A percentile compares a stretch with the other conserved stretches of the same genome.
phyloP scores from a whole-genome alignment of 768 basidiomycete genomes.

The Kwoniella europaea region DNA sequence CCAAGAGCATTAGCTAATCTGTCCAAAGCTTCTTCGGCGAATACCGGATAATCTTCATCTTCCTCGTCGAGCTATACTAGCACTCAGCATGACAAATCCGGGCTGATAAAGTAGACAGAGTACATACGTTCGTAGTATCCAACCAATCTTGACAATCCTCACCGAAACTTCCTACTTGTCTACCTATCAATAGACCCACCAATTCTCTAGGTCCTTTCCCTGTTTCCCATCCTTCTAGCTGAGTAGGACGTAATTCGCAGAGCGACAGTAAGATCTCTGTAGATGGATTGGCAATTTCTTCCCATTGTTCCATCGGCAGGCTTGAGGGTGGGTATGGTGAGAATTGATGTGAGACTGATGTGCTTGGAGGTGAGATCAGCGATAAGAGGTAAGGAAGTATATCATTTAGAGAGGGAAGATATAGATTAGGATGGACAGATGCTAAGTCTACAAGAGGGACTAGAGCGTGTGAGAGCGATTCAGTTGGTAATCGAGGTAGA shows the following conservation, averaged over 20 bases:
- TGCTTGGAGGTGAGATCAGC: conserved; percentile 34
- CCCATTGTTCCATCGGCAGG: conserved; percentile 66
- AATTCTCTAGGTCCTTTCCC: conserved; percentile 59
- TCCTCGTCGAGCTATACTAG: conserved; percentile 62
- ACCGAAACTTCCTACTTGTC: conserved; percentile 44
- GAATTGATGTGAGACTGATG: conserved; percentile 16
- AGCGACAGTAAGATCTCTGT: conserved; percentile 82
- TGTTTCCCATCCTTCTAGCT: conserved; percentile 79
- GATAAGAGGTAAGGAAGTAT: conserved; percentile 37
- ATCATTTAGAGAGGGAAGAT: conserved; percentile 22
- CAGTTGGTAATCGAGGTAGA: conserved; percentile 29
- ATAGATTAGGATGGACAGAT: conserved; percentile 37
- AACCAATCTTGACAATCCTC: conserved; percentile 65
- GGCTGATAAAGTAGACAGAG: not conserved
- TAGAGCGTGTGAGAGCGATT: conserved; percentile 35
- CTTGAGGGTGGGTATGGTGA: conserved; percentile 30
- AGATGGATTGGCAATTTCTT: conserved; percentile 72
- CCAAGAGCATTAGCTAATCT: conserved; percentile 75
- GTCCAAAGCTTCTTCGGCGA: conserved; percentile 83
- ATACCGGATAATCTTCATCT: conserved; percentile 69
- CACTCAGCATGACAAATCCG: not conserved
- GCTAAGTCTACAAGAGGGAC: conserved; percentile 48
- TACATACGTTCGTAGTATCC: conserved; percentile 66
- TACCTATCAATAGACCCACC: conserved; percentile 50
- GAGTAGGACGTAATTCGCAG: conserved; percentile 72